Conservation (phyloP, 768 basidiomycete species). For the Suillus subalutaceus region DNA sequence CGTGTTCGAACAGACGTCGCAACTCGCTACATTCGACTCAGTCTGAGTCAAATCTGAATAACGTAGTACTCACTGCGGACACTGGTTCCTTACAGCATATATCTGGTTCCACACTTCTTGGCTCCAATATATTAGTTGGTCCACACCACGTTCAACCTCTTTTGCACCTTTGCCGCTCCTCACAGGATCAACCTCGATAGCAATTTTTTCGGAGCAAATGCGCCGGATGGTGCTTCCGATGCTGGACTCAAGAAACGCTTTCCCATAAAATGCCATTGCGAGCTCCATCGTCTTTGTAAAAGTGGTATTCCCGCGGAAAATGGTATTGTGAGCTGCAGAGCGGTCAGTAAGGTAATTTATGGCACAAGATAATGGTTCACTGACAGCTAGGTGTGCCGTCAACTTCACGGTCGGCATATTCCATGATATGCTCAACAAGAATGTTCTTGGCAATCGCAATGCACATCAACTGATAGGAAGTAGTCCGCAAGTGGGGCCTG, state of each 20-base stretch:
- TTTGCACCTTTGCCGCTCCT: constrained; percentile 62
- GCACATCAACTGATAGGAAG: constrained; percentile 63
- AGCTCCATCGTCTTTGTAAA: constrained; percentile 78
- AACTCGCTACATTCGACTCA: constrained; percentile 57
- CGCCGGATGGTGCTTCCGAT: constrained; percentile 71
- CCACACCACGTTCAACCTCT: constrained; percentile 68
- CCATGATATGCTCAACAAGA: constrained; percentile 68
- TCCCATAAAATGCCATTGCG: constrained; percentile 84
- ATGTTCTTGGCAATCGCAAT: constrained; percentile 70
- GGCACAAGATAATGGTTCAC: constrained; percentile 22
- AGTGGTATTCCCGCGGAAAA: constrained; percentile 70
- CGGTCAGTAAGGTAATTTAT: constrained; percentile 2
- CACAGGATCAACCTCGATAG: constrained; percentile 82
- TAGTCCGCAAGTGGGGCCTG: constrained; percentile 65
- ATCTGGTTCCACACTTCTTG: constrained; percentile 81
- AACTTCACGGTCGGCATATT: constrained; percentile 71
- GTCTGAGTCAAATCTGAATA: constrained; percentile 16
- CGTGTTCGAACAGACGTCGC: constrained; percentile 66
- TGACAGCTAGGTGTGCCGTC: constrained; percentile 68
- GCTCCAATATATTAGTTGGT: constrained; percentile 77
- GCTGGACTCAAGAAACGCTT: constrained; percentile 76
- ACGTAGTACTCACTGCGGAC: constrained; percentile 63
- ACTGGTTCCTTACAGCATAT: constrained; percentile 69
- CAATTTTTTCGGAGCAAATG: constrained; percentile 71
- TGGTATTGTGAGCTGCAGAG: constrained; percentile 67